These are phyloP conservation scores for Globisporangium splendens DNA, from an alignment of 352 stramenopile genomes.

Conservation along the genomic window DNA sequence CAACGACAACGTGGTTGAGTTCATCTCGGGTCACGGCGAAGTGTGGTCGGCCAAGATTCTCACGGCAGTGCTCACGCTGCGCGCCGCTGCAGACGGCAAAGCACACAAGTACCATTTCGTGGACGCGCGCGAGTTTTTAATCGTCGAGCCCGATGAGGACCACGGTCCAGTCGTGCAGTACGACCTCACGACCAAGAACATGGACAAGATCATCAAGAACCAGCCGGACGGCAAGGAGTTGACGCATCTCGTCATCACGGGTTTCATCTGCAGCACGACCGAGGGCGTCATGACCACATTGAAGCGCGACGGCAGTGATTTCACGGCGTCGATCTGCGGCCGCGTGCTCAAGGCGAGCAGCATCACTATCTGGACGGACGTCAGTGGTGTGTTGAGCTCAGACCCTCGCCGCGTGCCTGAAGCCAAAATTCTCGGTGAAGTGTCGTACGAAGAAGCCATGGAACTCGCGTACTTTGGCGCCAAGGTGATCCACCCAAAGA, in stretches of 20 bases:
- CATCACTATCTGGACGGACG: slow-evolving; percentile 98
- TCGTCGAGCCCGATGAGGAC: slow-evolving; percentile 74
- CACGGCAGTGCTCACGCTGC: slow-evolving; percentile 61
- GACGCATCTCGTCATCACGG: slow-evolving; percentile 93
- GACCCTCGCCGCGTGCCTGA: slow-evolving; percentile 94
- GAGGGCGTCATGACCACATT: slow-evolving; percentile 96
- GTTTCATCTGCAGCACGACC: slow-evolving; percentile 94
- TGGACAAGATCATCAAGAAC: slow-evolving; percentile 44
- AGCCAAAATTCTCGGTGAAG: slow-evolving; percentile 85
- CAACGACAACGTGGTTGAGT: slow-evolving; percentile 84
- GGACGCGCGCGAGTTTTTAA: slow-evolving; percentile 89
- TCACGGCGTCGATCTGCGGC: slow-evolving; percentile 96
- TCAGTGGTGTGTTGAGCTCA: slow-evolving; percentile 93
- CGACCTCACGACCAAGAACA: slow-evolving; percentile 62
- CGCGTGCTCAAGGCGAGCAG: slow-evolving; percentile 86
- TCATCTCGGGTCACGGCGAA: slow-evolving; percentile 96
- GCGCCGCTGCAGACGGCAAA: slow-evolving; percentile 41
- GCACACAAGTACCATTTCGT: slow-evolving; percentile 85
- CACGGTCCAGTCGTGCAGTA: slow-evolving; percentile 81
- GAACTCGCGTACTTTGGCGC: slow-evolving; percentile 98
- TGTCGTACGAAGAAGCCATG: slow-evolving; percentile 98
- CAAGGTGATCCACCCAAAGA: slow-evolving; percentile 97
- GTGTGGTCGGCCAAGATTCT: slow-evolving; percentile 95
- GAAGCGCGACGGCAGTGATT: slow-evolving; percentile 96
- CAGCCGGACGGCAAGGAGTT: slow-evolving; percentile 29